These are phyloP conservation scores for Bimuria novae-zelandiae DNA, from an alignment of 2,329 filamentous ascomycete species.

Conservation along the genomic window DNA sequence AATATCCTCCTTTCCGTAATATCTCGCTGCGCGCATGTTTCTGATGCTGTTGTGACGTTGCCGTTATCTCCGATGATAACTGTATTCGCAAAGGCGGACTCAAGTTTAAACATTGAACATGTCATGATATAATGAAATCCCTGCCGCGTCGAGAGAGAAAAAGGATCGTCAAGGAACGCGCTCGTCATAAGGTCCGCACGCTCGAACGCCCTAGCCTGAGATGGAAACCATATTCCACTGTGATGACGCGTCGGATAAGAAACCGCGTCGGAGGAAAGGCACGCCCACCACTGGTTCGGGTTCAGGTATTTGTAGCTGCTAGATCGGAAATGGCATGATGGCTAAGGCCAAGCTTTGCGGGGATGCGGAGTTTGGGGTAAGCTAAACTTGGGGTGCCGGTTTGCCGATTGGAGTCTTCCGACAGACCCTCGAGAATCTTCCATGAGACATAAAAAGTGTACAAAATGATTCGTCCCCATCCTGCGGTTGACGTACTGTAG, in stretches of 20 bases:
- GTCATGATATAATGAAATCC: not conserved
- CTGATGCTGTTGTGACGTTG: not conserved
- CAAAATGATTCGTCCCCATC: too few relatives aligned
- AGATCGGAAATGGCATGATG: slow-evolving; percentile 6
- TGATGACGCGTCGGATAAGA: slow-evolving; percentile 14
- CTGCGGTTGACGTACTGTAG: too few relatives aligned
- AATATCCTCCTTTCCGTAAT: slow-evolving; percentile 61
- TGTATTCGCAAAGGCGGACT: slow-evolving; percentile 37
- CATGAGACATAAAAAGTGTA: too few relatives aligned
- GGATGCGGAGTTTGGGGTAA: slow-evolving; percentile 48
- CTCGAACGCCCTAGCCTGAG: not conserved
- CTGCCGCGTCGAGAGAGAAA: not conserved
- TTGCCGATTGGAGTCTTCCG: not conserved
- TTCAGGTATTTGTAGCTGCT: slow-evolving; percentile 1
- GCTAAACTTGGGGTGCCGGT: not conserved
- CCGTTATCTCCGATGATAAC: slow-evolving; percentile 22
- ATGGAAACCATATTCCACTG: slow-evolving; percentile 7
- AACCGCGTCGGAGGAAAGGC: slow-evolving; percentile 9
- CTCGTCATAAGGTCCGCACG: not conserved
- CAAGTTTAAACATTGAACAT: slow-evolving; percentile 39
- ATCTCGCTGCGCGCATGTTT: slow-evolving; percentile 59
- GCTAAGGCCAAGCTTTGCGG: slow-evolving; percentile 21
- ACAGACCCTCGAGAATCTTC: not conserved
- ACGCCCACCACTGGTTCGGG: not conserved
- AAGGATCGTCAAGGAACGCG: not conserved